A percentile compares a stretch with the other conserved stretches of the same genome.
Conservation (phyloP, 2,329 filamentous ascomycete genomes). For the Leptosphaerulina australis region DNA sequence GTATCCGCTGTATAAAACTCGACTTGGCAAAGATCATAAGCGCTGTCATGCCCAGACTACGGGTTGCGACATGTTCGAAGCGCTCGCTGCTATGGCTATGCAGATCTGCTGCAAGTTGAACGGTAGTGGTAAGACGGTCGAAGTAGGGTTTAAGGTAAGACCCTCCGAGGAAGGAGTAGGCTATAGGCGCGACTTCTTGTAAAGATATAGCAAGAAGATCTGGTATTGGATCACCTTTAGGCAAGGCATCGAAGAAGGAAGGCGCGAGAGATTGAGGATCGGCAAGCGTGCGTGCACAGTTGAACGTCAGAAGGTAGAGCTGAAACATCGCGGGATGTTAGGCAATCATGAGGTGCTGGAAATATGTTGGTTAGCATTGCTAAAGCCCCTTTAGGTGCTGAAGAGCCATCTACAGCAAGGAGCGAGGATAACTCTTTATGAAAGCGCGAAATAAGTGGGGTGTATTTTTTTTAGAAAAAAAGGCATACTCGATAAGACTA, state of each 20-base stretch:
- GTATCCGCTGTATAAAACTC: slow-evolving; percentile 62
- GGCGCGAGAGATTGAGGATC: slow-evolving; percentile 72
- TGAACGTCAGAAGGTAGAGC: slow-evolving; percentile 85
- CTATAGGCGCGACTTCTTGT: slow-evolving; percentile 87
- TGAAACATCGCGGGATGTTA: slow-evolving; percentile 56
- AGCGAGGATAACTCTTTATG: slow-evolving; percentile 1
- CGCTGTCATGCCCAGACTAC: slow-evolving; percentile 87
- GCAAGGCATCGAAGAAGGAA: slow-evolving; percentile 62
- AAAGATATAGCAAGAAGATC: slow-evolving; percentile 72
- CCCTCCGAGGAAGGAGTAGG: slow-evolving; percentile 83
- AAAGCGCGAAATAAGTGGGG: no score
- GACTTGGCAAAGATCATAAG: slow-evolving; percentile 82
- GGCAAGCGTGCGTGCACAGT: slow-evolving; percentile 77
- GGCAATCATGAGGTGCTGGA: slow-evolving; percentile 16
- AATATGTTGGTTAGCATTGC: slow-evolving; percentile 29
- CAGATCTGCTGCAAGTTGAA: slow-evolving; percentile 69
- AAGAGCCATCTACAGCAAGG: slow-evolving; percentile 2
- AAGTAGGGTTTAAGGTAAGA: slow-evolving; percentile 80
- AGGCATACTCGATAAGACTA: slow-evolving; percentile 1
- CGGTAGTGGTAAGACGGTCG: slow-evolving; percentile 69
- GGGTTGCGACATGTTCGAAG: slow-evolving; percentile 73
- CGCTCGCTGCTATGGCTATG: slow-evolving; percentile 50
- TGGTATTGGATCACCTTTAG: slow-evolving; percentile 59
- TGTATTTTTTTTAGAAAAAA: no score
- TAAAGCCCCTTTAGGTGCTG: slow-evolving; percentile 14